Evolutionary conservation across 2,329 filamentous ascomycete genomes (phyloP).

Genomic region (Tolypocladium cylindrosporum): DNA sequence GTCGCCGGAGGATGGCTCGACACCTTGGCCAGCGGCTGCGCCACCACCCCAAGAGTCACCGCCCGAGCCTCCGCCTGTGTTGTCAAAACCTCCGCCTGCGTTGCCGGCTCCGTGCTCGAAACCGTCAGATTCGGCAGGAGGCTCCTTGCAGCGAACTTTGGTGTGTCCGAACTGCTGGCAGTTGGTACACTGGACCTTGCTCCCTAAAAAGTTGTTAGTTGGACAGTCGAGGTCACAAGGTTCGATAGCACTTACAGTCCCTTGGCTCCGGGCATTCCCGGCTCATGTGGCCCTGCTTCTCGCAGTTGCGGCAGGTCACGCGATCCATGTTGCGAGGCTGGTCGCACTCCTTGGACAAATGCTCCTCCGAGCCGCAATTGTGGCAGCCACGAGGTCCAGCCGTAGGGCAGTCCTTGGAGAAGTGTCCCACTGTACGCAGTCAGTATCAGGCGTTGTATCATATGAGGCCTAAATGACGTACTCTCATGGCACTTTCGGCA

Average conservation of each 20-base stretch:
- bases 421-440: constrained; percentile 42
- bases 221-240: constrained; percentile 4
- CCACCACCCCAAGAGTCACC: neutral
- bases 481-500: constrained; percentile 56
- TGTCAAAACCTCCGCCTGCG: neutral
- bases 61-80: neutral
- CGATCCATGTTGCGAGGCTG: constrained; percentile 30
- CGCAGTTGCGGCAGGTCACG: constrained; percentile 52
- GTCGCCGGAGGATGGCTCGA: neutral
- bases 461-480: constrained; percentile 22
- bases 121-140: constrained; percentile 1
- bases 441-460: neutral
- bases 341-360: constrained; percentile 42
- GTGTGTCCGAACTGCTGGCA: constrained; percentile 29
- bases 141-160: constrained; percentile 26
- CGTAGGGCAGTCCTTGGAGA: constrained; percentile 53
- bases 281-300: constrained; percentile 49
- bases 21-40: neutral
- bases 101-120: neutral
- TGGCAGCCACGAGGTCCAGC: constrained; percentile 44
- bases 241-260: constrained; percentile 20
- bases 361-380: constrained; percentile 56
- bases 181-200: constrained; percentile 27
- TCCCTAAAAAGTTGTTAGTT: constrained; percentile 17
- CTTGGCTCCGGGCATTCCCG: constrained; percentile 52